A percentile compares a stretch with the other conserved stretches of the same genome.
Evolutionary conservation across 352 stramenopile species (phyloP).

Genomic region (Phytophthora sansomeana): DNA sequence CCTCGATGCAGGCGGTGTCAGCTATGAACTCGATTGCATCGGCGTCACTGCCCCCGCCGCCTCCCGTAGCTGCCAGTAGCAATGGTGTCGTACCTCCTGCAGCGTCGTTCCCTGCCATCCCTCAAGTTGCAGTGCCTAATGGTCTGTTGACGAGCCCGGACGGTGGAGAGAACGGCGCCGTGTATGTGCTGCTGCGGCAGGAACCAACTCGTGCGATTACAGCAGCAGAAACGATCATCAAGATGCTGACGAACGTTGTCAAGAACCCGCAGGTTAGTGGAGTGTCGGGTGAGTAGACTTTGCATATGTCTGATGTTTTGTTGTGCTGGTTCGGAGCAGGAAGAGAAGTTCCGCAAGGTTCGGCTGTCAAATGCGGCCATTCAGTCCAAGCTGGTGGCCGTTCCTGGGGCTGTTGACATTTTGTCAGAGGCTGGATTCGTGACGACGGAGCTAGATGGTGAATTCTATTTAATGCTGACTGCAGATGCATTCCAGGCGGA

Average conservation of each 20-base stretch:
- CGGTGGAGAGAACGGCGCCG: constrained; percentile 42
- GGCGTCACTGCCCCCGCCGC: neutral
- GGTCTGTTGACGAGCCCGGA: constrained; percentile 1
- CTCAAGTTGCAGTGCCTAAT: constrained; percentile 9
- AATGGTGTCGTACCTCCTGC: constrained; percentile 16
- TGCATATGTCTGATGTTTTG: neutral
- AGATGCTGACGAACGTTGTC: constrained; percentile 74
- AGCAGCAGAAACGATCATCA: constrained; percentile 70
- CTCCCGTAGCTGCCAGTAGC: constrained; percentile 2
- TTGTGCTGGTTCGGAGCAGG: constrained; percentile 32
- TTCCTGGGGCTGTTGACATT: constrained; percentile 62
- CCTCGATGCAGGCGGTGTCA: constrained; percentile 58
- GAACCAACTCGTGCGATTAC: constrained; percentile 56
- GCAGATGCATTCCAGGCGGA: constrained; percentile 43
- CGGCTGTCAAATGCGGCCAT: constrained; percentile 67
- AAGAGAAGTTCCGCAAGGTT: constrained; percentile 79
- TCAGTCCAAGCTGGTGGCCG: constrained; percentile 70
- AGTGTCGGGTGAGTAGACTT: neutral
- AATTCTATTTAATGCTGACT: constrained; percentile 66
- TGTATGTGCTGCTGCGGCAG: constrained; percentile 74
- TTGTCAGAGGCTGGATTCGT: constrained; percentile 67
- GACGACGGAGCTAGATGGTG: constrained; percentile 47
- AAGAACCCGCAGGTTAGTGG: constrained; percentile 61
- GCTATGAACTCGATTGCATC: constrained; percentile 64
- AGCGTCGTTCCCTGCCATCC: constrained; percentile 28